phyloP scores from a whole-genome alignment of 2,329 filamentous ascomycete genomes.

The Chlorencoelia australis region DNA sequence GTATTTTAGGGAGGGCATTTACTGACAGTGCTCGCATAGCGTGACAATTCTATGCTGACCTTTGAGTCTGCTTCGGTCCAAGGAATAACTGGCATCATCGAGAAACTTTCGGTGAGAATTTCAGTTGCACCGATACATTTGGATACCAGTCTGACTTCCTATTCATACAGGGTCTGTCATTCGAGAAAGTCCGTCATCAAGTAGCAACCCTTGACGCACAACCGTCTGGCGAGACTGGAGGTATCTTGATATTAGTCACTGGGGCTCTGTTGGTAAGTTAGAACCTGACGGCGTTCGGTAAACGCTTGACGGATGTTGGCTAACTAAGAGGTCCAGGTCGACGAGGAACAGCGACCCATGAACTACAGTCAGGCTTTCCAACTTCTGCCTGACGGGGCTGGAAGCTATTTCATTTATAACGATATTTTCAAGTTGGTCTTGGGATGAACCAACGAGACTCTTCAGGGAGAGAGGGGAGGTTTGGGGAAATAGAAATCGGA shows the following conservation, averaged over 20 bases:
- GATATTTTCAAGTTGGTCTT: conserved; percentile 91
- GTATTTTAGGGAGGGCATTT: conserved; percentile 8
- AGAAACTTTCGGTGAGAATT: conserved; percentile 66
- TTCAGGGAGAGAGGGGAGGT: not conserved
- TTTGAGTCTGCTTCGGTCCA: conserved; percentile 66
- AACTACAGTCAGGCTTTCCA: conserved; percentile 88
- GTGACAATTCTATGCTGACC: conserved; percentile 81
- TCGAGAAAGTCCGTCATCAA: conserved; percentile 71
- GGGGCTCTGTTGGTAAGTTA: conserved; percentile 67
- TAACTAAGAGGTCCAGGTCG: conserved; percentile 49
- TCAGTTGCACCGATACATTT: not conserved
- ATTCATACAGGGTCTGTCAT: conserved; percentile 56
- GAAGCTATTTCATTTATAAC: conserved; percentile 81
- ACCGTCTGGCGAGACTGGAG: conserved; percentile 55
- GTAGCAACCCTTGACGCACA: conserved; percentile 75
- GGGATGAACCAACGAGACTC: conserved; percentile 26
- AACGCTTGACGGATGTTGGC: no score
- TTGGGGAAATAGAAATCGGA: conserved; percentile 16
- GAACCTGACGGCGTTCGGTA: no score
- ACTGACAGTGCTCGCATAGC: conserved; percentile 41
- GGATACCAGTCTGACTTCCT: conserved; percentile 9
- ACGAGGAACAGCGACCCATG: conserved; percentile 78
- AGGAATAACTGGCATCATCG: conserved; percentile 57
- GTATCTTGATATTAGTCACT: conserved; percentile 80
- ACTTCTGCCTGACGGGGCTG: conserved; percentile 55